Conservation (phyloP, 768 basidiomycete species). For the Daedaleopsis sinensis region DNA sequence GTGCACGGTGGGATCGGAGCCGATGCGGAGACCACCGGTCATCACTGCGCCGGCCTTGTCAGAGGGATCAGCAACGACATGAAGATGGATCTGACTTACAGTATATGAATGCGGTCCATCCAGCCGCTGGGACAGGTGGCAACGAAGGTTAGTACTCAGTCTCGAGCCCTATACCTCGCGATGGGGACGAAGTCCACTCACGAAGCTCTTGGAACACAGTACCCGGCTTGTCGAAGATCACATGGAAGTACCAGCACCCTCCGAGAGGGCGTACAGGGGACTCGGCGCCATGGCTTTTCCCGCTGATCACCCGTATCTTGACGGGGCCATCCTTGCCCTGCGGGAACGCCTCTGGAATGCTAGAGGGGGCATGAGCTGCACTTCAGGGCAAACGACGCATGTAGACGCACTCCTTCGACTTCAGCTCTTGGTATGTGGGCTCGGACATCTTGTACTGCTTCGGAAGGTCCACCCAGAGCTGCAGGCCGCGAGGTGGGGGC, state of each 20-base stretch:
- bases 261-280: conserved; percentile 91
- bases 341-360: conserved; percentile 76
- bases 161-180: no score
- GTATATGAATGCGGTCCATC: conserved; percentile 91
- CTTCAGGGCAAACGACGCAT: neutral
- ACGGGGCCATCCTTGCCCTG: conserved; percentile 67
- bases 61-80: neutral
- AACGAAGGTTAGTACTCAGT: neutral
- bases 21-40: conserved; percentile 68
- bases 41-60: conserved; percentile 45
- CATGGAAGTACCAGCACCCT: conserved; percentile 93
- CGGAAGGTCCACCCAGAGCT: conserved; percentile 86
- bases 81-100: conserved; percentile 47
- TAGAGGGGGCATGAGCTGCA: conserved; percentile 27
- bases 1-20: conserved; percentile 48
- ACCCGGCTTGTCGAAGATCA: conserved; percentile 64
- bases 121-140: conserved; percentile 49
- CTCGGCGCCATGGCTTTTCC: conserved; percentile 81
- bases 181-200: conserved; percentile 34
- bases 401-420: conserved; percentile 54
- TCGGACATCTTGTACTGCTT: conserved; percentile 85
- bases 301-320: conserved; percentile 85
- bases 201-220: conserved; percentile 83
- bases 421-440: conserved; percentile 84
- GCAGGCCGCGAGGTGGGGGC: conserved; percentile 81